A percentile compares a stretch with the other conserved stretches of the same genome.
Evolutionary conservation across 768 basidiomycete genomes (phyloP).

Genomic region (Nidularia sp.): DNA sequence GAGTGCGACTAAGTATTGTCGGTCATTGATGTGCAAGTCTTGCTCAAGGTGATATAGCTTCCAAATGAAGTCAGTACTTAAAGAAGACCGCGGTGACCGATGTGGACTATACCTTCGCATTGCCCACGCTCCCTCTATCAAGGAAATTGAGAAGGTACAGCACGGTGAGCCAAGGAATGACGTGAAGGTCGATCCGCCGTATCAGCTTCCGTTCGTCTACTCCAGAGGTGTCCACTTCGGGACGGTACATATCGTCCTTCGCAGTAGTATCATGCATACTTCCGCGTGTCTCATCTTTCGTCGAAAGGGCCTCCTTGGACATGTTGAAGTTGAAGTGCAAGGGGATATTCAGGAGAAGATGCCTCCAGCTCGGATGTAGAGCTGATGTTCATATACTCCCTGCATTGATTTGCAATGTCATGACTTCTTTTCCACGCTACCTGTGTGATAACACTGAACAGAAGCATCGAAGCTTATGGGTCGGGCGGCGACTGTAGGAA

Average conservation of each 20-base stretch:
- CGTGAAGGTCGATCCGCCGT: slow-evolving; percentile 58
- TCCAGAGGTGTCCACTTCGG: slow-evolving; percentile 46
- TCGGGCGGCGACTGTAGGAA: slow-evolving; percentile 1
- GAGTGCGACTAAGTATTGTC: slow-evolving; percentile 63
- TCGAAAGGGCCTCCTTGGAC: neutral
- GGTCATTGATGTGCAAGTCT: slow-evolving; percentile 57
- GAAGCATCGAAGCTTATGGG: slow-evolving; percentile 3
- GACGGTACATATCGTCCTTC: slow-evolving; percentile 33
- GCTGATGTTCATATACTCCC: slow-evolving; percentile 15
- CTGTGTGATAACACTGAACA: slow-evolving; percentile 6
- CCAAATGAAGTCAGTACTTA: neutral
- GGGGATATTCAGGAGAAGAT: too few relatives aligned
- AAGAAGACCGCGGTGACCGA: slow-evolving; percentile 1
- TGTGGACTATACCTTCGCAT: slow-evolving; percentile 51
- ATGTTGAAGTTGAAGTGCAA: too few relatives aligned
- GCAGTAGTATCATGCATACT: neutral
- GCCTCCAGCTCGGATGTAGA: slow-evolving; percentile 3
- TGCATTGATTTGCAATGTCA: slow-evolving; percentile 3
- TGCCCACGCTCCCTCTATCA: slow-evolving; percentile 64
- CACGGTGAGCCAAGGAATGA: slow-evolving; percentile 74
- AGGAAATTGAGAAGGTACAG: slow-evolving; percentile 76
- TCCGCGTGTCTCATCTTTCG: neutral
- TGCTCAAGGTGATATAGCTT: slow-evolving; percentile 57
- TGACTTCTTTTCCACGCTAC: slow-evolving; percentile 12
- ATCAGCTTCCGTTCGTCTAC: slow-evolving; percentile 54